phyloP scores from a whole-genome alignment of 2,329 filamentous ascomycete species.

The Trichoderma atroviride region DNA sequence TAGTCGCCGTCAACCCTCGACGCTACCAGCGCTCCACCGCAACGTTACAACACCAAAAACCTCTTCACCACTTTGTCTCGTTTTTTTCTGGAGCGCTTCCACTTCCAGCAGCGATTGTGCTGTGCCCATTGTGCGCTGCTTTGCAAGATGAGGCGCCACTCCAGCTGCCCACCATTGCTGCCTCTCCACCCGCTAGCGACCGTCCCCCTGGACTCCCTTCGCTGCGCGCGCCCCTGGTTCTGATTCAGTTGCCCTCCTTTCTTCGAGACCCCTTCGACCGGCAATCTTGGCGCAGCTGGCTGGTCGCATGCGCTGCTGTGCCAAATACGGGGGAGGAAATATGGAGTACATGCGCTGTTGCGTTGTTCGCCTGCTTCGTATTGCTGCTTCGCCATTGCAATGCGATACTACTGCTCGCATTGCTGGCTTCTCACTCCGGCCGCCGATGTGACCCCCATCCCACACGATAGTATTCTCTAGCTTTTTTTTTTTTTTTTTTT shows the following conservation, averaged over 20 bases:
- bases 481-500: not conserved
- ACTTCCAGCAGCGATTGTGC: not conserved
- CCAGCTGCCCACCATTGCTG: not conserved
- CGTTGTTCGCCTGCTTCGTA: slow-evolving; percentile 20
- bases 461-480: not conserved
- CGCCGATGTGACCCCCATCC: slow-evolving; percentile 24
- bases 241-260: slow-evolving; percentile 4
- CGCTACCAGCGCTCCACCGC: slow-evolving; percentile 26
- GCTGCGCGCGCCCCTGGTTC: not conserved
- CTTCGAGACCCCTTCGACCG: slow-evolving; percentile 3
- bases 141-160: slow-evolving; percentile 16
- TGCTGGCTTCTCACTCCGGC: not conserved
- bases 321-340: slow-evolving; percentile 8
- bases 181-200: slow-evolving; percentile 15
- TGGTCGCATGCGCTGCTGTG: slow-evolving; percentile 13
- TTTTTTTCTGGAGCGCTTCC: not conserved
- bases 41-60: slow-evolving; percentile 29
- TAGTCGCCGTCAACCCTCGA: slow-evolving; percentile 26
- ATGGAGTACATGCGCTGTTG: slow-evolving; percentile 13
- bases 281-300: slow-evolving; percentile 1
- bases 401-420: slow-evolving; percentile 7
- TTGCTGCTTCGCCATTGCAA: slow-evolving; percentile 4
- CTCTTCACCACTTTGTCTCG: slow-evolving; percentile 3
- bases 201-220: not conserved
- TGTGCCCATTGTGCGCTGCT: not conserved